Base-by-base conservation (phyloP, 2,329 filamentous ascomycete species). In the Ceratocystis cubensis region DNA sequence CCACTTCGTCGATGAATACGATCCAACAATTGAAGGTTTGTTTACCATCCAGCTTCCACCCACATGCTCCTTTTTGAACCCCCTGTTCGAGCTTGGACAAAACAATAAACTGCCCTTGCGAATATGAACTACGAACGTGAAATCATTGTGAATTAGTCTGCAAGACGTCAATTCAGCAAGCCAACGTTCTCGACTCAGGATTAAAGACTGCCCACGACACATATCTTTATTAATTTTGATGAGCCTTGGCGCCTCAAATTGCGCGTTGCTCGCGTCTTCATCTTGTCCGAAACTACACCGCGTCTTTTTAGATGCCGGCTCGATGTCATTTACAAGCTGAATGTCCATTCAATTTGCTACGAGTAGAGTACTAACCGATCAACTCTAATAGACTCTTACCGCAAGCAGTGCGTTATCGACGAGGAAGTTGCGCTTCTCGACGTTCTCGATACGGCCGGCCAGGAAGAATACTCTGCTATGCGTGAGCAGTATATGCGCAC, bases 401-500 rank as follows among this genome's bases (percentile, higher is more conserved):
- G 94, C 81, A 99, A 99, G 87, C 94, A 97, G 83, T 97, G 94
- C 77, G 88, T 96, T 72, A 96, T 99, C 76, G 94, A 99, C 76
- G 94, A 97, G 73, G 94, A 99, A 79, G 91, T 96, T 71, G 94
- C 94, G 64, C 84, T 99, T 69, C 88, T 99, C 77, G 94, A 99
- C 77, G 94, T 99, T 70, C 87, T 97, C 76, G 94, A 99, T 78
- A 99, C 94, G 65, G 94, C 94, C 70, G 94, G 94, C 69, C 94
- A 99, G 78, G 94, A 99, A 79, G 94, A 99, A 80, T 99, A 97
- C 81, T 96, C 92, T 67, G 94, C 94, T 65, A 97, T 99, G 94
- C 85, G 94, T 75, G 94, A 99, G 81, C 94, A 97, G 80, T 99
- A 97, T 83, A 99, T 99, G 93, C 88, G 94, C 74, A 97, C 93